Conservation (phyloP, 257 asterid species). For the Ballota nigra region DNA sequence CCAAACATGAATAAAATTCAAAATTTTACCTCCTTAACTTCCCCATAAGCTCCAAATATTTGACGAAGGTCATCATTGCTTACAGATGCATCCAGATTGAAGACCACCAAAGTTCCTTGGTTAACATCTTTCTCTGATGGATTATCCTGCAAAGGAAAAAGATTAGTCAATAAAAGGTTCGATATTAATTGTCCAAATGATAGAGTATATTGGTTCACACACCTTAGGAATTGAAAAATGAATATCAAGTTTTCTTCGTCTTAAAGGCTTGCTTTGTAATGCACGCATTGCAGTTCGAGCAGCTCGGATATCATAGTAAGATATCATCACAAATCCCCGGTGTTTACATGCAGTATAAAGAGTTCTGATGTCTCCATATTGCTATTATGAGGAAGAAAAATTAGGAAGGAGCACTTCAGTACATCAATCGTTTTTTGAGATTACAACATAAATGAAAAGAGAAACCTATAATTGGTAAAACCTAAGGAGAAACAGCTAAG, state of each 20-base stretch:
- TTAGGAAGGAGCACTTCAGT: conserved; percentile 3
- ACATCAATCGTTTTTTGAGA: background rate
- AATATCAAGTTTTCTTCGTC: conserved; percentile 73
- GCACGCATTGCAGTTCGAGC: conserved; percentile 93
- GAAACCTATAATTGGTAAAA: background rate
- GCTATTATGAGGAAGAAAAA: conserved; percentile 41
- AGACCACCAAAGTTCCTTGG: conserved; percentile 96
- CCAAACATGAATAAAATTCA: background rate
- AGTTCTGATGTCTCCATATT: conserved; percentile 94
- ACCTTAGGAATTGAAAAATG: conserved; percentile 91
- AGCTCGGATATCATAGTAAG: conserved; percentile 96
- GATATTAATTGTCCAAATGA: background rate
- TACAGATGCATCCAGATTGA: conserved; percentile 95
- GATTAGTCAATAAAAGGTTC: background rate
- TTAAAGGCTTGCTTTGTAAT: conserved; percentile 66
- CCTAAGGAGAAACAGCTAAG: background rate
- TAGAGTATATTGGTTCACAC: background rate
- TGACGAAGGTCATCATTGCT: conserved; percentile 84
- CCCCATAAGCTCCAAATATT: conserved; percentile 93
- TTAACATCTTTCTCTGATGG: conserved; percentile 94
- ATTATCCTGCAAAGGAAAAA: conserved; percentile 56
- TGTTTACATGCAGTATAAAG: conserved; percentile 94
- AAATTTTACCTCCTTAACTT: conserved; percentile 84
- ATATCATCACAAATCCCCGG: conserved; percentile 98
- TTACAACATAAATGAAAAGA: background rate